Conservation (phyloP, 2,329 filamentous ascomycete species). For the Colletotrichum tropicicola region DNA sequence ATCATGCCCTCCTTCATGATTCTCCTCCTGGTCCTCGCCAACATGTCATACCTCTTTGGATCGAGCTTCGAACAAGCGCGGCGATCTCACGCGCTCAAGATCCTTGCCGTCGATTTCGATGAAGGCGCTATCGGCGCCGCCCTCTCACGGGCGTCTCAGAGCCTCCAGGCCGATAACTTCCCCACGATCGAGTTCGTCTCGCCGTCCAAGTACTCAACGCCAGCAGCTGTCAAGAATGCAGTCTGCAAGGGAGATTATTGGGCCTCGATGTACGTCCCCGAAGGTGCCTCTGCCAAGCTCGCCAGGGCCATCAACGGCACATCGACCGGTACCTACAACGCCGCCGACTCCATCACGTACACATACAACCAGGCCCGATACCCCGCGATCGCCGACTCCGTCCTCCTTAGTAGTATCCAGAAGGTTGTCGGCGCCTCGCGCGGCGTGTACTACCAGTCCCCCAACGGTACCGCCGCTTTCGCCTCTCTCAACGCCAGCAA, state of each 20-base stretch:
- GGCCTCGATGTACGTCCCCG: slow-evolving; percentile 44
- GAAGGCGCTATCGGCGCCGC: slow-evolving; percentile 42
- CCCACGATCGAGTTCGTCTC: slow-evolving; percentile 41
- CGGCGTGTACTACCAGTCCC: slow-evolving; percentile 36
- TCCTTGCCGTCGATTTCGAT: slow-evolving; percentile 42
- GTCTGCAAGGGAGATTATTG: slow-evolving; percentile 48
- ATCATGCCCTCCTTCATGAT: slow-evolving; percentile 12
- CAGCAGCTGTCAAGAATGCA: slow-evolving; percentile 37
- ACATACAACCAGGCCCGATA: slow-evolving; percentile 48
- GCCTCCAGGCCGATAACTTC: slow-evolving; percentile 39
- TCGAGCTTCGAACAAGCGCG: slow-evolving; percentile 36
- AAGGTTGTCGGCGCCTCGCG: slow-evolving; percentile 37
- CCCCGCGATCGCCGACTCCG: slow-evolving; percentile 38
- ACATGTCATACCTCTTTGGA: slow-evolving; percentile 43
- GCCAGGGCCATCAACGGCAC: slow-evolving; percentile 37
- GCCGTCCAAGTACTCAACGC: slow-evolving; percentile 35
- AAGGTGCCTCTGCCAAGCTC: slow-evolving; percentile 42
- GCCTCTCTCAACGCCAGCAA: slow-evolving; percentile 34
- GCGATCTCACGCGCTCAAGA: slow-evolving; percentile 37
- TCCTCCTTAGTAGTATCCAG: slow-evolving; percentile 40
- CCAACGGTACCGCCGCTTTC: slow-evolving; percentile 30
- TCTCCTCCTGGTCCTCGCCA: slow-evolving; percentile 8
- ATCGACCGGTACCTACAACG: slow-evolving; percentile 39
- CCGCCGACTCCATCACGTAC: slow-evolving; percentile 41
- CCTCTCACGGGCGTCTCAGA: slow-evolving; percentile 42